Percentiles rank a stretch among this genome's conserved stretches.
These are phyloP conservation scores for Aegilops umbellulata DNA, from an alignment of 176 grass and related monocot species.

Conservation along the genomic window DNA sequence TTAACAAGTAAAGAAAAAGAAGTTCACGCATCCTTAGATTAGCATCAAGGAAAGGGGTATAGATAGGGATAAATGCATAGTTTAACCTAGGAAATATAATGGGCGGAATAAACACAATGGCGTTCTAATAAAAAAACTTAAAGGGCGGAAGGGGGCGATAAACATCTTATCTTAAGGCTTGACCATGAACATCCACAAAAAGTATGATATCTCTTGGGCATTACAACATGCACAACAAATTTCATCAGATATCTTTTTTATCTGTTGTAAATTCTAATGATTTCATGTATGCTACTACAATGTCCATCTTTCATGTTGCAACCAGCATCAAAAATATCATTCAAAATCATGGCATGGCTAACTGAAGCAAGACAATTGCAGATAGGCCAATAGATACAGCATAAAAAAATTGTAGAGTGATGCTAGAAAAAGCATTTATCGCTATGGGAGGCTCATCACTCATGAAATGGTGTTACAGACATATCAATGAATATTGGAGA, in stretches of 20 bases:
- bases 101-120: neutral
- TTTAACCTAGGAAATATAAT: slow-evolving; percentile 16
- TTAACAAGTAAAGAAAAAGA: slow-evolving; percentile 17
- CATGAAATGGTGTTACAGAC: neutral
- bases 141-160: neutral
- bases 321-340: neutral
- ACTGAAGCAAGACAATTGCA: neutral
- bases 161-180: neutral
- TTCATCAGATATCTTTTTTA: neutral
- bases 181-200: neutral
- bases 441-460: neutral
- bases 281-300: neutral
- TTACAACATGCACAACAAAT: neutral
- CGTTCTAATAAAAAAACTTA: neutral
- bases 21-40: neutral
- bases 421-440: neutral
- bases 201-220: neutral
- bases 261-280: neutral
- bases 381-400: slow-evolving; percentile 1
- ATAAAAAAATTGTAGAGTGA: slow-evolving; percentile 12
- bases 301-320: neutral
- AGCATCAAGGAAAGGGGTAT: slow-evolving; percentile 15
- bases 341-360: neutral
- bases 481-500: neutral
- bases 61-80: slow-evolving; percentile 10